Evolutionary conservation across 2,329 filamentous ascomycete species (phyloP).

Genomic region (Fusarium sp.): DNA sequence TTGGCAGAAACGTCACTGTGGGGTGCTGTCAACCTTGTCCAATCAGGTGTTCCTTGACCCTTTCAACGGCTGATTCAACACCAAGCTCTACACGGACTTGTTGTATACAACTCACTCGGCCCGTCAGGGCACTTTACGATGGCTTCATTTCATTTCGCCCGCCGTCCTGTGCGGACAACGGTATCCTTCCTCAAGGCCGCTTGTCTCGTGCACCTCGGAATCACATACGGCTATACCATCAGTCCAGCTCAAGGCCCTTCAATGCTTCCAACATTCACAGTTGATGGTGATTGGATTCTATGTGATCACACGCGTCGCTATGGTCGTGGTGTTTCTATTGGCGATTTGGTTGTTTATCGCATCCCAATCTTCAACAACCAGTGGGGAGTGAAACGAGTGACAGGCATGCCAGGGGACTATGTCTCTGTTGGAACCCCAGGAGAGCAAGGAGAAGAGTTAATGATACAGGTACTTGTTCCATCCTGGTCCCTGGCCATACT

Average conservation of each 20-base stretch:
- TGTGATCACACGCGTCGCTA: slow-evolving; percentile 73
- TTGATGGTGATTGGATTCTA: slow-evolving; percentile 73
- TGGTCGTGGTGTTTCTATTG: slow-evolving; percentile 74
- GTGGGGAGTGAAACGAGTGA: slow-evolving; percentile 79
- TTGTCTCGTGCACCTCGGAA: slow-evolving; percentile 55
- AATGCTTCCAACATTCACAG: slow-evolving; percentile 87
- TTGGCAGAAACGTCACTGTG: slow-evolving; percentile 41
- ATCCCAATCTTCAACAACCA: slow-evolving; percentile 73
- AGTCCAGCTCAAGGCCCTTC: slow-evolving; percentile 75
- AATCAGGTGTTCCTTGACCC: slow-evolving; percentile 25
- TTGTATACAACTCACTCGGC: background rate
- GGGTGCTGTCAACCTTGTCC: slow-evolving; percentile 7
- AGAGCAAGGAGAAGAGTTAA: slow-evolving; percentile 54
- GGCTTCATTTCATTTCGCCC: slow-evolving; percentile 48
- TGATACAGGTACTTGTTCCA: slow-evolving; percentile 68
- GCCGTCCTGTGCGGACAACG: slow-evolving; percentile 51
- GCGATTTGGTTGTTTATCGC: slow-evolving; percentile 83
- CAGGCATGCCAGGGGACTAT: slow-evolving; percentile 80
- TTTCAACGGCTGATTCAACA: slow-evolving; percentile 7
- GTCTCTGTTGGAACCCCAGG: slow-evolving; percentile 72
- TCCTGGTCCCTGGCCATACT: background rate
- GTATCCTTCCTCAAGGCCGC: slow-evolving; percentile 49
- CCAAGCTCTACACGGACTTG: slow-evolving; percentile 14
- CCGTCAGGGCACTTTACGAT: slow-evolving; percentile 17
- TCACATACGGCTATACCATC: slow-evolving; percentile 70